Base-by-base conservation (phyloP, 1,139 yeast genomes). In the Pichia sp. region DNA sequence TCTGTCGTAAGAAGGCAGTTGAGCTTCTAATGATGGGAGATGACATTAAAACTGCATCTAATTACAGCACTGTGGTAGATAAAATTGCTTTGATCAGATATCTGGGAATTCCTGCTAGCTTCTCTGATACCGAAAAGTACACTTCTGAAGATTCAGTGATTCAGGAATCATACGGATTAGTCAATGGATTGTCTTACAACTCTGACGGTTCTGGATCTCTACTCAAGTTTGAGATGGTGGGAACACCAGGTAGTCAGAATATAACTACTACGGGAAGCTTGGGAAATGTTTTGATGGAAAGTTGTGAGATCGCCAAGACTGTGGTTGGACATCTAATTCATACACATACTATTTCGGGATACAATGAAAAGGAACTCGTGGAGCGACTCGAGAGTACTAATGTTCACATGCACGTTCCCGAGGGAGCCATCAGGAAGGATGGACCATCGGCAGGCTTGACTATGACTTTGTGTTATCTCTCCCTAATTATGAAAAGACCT, bases 381-480 rank as follows among this genome's bases (percentile, higher is more conserved):
- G 67, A 64, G 34, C 60, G 59, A 46, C 69, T 74, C 45, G 71
- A 70, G 44, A 68, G 67, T 39, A 59, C 73, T 38, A 87, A 81
- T 42, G 69, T 84, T 40, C 94, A 86, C 58, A 60, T 86, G 47
- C 96, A 86, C 56, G 94, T 86, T 29, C 96, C 96, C 1, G 80
- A 81, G 65, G 96, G 96, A 0, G 83, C 93, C 0, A 69, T 86
- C 29, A 78, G 82, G 24, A 87, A 87, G 59, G 96, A 87, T 56
- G 96, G 96, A 0, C 96, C 96, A 2, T 78, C 88, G 27, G 96
- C 96, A 0, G 96, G 96, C 27, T 76, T 85, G 29, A 85, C 96
- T 4, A 85, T 87, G 77, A 82, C 96, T 0, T 60, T 86, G 34
- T 83, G 87, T 55, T 65, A 87, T 38, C 62, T 87, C 30, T 85